Evolutionary conservation across 2,329 filamentous ascomycete genomes (phyloP).

Genomic region (Colletotrichum navitas): DNA sequence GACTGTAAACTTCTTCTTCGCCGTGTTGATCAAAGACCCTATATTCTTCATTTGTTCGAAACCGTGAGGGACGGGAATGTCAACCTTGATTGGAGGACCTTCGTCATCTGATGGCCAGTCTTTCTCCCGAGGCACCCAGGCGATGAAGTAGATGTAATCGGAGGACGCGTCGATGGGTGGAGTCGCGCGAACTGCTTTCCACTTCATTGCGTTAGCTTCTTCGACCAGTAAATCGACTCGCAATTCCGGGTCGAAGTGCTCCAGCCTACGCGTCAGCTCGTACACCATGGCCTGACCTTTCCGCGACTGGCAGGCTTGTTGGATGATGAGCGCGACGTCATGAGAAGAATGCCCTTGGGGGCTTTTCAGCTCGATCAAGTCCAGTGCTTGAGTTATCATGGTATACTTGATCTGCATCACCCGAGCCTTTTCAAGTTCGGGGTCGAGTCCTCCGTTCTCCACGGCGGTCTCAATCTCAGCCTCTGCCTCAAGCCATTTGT

Average conservation of each 20-base stretch:
- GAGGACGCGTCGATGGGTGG: neutral
- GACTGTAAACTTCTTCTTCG: neutral
- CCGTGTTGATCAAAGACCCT: neutral
- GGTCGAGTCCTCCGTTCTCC: neutral
- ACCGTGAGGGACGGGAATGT: neutral
- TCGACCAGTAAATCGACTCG: neutral
- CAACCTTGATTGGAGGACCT: neutral
- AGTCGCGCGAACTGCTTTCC: constrained; percentile 11
- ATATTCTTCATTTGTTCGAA: neutral
- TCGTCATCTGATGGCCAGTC: neutral
- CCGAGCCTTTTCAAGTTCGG: neutral
- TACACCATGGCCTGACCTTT: neutral
- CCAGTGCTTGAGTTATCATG: neutral
- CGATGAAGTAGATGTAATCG: constrained; percentile 6
- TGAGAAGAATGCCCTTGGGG: neutral
- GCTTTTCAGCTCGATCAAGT: neutral
- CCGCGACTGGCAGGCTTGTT: neutral
- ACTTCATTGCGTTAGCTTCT: neutral
- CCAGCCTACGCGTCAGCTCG: neutral
- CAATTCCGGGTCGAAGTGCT: neutral
- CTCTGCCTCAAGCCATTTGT: neutral
- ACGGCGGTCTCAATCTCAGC: neutral
- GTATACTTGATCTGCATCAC: neutral
- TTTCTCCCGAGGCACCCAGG: constrained; percentile 2
- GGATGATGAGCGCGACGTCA: neutral